Evolutionary conservation across 2,329 filamentous ascomycete genomes (phyloP).

Genomic region (Trichoderma simmonsii): DNA sequence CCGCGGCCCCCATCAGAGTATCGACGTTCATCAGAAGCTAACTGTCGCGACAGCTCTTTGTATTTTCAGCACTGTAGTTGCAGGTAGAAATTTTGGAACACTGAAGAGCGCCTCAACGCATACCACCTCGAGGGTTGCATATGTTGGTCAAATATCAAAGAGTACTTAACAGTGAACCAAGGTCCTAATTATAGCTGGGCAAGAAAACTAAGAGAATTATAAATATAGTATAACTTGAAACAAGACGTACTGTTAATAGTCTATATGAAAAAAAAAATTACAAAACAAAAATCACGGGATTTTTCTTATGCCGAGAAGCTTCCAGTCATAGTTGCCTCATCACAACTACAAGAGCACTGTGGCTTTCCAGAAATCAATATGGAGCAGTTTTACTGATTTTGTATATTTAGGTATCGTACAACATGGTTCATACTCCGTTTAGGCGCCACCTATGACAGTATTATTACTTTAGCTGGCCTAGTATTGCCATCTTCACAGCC

Average conservation of each 20-base stretch:
- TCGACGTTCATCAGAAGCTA: slow-evolving; percentile 21
- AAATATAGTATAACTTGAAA: slow-evolving; percentile 18
- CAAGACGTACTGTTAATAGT: slow-evolving; percentile 14
- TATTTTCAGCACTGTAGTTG: slow-evolving; percentile 70
- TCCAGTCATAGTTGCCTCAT: background rate
- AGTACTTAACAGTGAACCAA: slow-evolving; percentile 9
- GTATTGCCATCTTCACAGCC: slow-evolving; percentile 21
- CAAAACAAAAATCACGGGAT: background rate
- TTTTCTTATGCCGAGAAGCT: background rate
- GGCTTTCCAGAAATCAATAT: background rate
- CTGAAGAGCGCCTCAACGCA: slow-evolving; percentile 4
- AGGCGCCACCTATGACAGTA: background rate
- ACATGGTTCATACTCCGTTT: background rate
- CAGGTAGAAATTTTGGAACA: slow-evolving; percentile 17
- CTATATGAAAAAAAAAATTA: background rate
- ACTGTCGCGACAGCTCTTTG: slow-evolving; percentile 58
- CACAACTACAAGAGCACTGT: background rate
- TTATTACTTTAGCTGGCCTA: background rate
- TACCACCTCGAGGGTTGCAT: background rate
- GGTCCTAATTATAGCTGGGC: slow-evolving; percentile 7
- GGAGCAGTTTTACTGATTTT: background rate
- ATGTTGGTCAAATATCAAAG: slow-evolving; percentile 5
- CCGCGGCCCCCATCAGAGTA: background rate
- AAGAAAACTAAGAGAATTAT: slow-evolving; percentile 14
- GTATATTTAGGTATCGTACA: background rate